Conservation (phyloP, 108 stramenopile species). For the Nitzschia putrida region DNA sequence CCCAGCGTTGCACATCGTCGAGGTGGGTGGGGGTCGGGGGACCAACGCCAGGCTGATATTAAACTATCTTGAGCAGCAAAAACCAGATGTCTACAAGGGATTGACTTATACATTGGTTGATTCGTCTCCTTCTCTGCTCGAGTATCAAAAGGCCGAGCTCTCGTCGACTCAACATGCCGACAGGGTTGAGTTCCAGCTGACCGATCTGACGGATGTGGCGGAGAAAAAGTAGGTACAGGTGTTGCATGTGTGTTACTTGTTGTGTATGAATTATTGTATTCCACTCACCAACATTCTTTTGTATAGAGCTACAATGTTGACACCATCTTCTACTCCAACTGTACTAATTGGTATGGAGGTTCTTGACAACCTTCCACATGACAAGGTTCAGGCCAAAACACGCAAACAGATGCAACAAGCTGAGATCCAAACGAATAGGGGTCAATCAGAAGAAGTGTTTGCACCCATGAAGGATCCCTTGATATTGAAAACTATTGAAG, state of each 20-base stretch:
- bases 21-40: constrained; percentile 80
- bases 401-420: constrained; percentile 63
- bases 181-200: constrained; percentile 54
- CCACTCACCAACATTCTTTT: constrained; percentile 6
- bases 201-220: constrained; percentile 74
- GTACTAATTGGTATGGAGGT: constrained; percentile 71
- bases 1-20: constrained; percentile 56
- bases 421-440: constrained; percentile 28
- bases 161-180: constrained; percentile 43
- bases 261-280: too few species aligned
- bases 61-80: constrained; percentile 43
- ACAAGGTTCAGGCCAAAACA: constrained; percentile 56
- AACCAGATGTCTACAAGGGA: constrained; percentile 57
- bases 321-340: constrained; percentile 56
- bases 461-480: constrained; percentile 65
- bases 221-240: constrained; percentile 55
- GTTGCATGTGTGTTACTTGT: too few species aligned
- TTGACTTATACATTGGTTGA: constrained; percentile 77
- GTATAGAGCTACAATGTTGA: constrained; percentile 35
- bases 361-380: constrained; percentile 86
- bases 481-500: constrained; percentile 46
- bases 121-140: constrained; percentile 70
- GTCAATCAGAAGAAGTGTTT: constrained; percentile 47
- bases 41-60: constrained; percentile 79
- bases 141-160: constrained; percentile 56